Base-by-base conservation (phyloP, 257 asterid species). In the Rauvolfia tetraphylla region DNA sequence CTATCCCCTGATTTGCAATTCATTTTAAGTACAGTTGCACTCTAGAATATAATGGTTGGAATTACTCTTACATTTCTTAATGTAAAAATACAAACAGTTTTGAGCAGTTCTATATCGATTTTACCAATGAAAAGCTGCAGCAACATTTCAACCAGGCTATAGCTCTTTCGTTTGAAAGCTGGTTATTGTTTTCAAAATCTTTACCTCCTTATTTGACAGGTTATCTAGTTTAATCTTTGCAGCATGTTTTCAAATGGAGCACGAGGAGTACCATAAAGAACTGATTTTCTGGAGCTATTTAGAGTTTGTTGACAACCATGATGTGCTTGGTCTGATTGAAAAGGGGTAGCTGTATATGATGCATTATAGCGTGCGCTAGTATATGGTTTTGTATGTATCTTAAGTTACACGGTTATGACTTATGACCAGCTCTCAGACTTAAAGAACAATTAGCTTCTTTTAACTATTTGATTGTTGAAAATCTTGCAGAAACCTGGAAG, bases 201-300 rank as follows among this genome's bases (percentile, higher is more conserved):
- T 44, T 70, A 70, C 76, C 73, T 82, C 74, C 81, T 83, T 49
- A 79, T 77, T 72, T 81, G 69, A 84, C 76, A 57, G 54, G 31
- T 65, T 81, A 0, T 79, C 68, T 73, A 12, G 49, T 65, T 80
- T 80, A 71, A 54, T 79, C 67, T 68, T 82, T 88, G 79, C 96
- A 95, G 99, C 99, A 95, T 82, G 99, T 95, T 34, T 95, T 95
- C 81, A 95, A 88, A 91, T 91, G 99, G 99, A 95, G 80, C 99
- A 95, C 87, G 99, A 95, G 82, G 99, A 95, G 79, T 95, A 95
- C 78, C 97, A 95, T 79, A 95, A 93, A 82, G 99, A 95, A 82
- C 79, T 89, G 89, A 95, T 95, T 71, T 82, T 93, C 83, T 95
- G 99, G 99, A 95, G 98, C 93, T 95, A 95, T 86, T 91, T 95